Base-by-base conservation (phyloP, 495 filamentous ascomycete genomes). In the Podospora conica region DNA sequence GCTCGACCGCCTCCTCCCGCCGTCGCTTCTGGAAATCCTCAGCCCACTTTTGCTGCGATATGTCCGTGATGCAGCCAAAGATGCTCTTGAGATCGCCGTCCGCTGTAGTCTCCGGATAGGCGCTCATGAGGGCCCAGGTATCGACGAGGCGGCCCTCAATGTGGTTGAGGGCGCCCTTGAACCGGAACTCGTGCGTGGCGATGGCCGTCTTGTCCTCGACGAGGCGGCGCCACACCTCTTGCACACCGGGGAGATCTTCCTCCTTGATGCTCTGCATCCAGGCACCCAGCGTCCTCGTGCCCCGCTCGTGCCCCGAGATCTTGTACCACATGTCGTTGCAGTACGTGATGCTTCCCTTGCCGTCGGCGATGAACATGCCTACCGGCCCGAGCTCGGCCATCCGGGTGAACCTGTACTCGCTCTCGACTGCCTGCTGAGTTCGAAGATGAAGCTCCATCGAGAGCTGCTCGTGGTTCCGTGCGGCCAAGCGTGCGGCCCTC, bases 381-480 rank as follows among this genome's bases (percentile, higher is more conserved):
- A 89, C 87, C 9, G 88, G 88, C 5, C 87, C 85, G 66, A 89
- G 88, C 72, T 90, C 88, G 9, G 88, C 87, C 87, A 91, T 90
- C 27, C 87, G 78, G 3, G 87, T 89, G 71, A 91, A 91, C 61
- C 84, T 85, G n/a, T 86, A 85, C 72, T 91, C 88, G 8, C 82
- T 87, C 70, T 90, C 87, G 22, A 84, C 80, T 3, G 87, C 88
- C 74, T 90, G 85, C 71, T 88, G 84, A 1, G 88, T 90, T 58
- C 86, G 80, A 10, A 84, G 78, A 59, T 86, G 85, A 4, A 91
- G 79, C 71, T 90, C 84, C 69, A 89, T 81, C 3, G 86, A 87
- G 6, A 91, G 81, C 67, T 88, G 82, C 58, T 89, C 84, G 3
- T 86, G 82, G 74, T 91, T 86, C 48, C 86, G 76, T 9, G 86